phyloP scores from a whole-genome alignment of 176 grass and related monocot genomes.

The Carex myosuroides region DNA sequence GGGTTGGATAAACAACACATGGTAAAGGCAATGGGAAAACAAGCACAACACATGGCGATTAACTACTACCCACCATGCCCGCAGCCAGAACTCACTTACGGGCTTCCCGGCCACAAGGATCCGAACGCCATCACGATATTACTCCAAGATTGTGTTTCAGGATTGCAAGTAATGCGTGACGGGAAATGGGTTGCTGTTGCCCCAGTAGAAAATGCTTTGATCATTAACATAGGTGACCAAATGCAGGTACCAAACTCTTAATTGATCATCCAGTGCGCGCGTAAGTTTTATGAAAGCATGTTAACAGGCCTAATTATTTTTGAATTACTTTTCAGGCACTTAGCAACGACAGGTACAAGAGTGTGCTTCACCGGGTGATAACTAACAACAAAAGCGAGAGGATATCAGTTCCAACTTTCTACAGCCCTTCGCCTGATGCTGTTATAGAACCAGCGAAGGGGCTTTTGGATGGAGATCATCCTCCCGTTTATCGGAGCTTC shows the following conservation, averaged over 20 bases:
- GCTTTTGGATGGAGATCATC: conserved; percentile 40
- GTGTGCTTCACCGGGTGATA: conserved; percentile 73
- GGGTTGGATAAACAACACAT: conserved; percentile 62
- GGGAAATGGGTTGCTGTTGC: conserved; percentile 63
- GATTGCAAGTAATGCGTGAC: conserved; percentile 54
- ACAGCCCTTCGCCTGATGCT: conserved; percentile 50
- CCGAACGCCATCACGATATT: conserved; percentile 83
- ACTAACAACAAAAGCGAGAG: conserved; percentile 72
- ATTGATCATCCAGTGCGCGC: background rate
- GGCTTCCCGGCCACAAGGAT: conserved; percentile 80
- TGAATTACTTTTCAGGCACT: conserved; percentile 36
- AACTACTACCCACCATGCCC: conserved; percentile 93
- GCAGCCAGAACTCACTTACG: conserved; percentile 87
- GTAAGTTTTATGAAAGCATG: background rate
- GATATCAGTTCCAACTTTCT: conserved; percentile 85
- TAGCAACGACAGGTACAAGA: conserved; percentile 70
- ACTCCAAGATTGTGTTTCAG: conserved; percentile 78
- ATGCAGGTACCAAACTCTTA: conserved; percentile 37
- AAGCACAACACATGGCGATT: conserved; percentile 91
- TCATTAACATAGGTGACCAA: conserved; percentile 93
- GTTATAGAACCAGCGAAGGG: conserved; percentile 43
- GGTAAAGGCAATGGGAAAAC: conserved; percentile 66
- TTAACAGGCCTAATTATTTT: background rate
- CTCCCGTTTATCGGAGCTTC: conserved; percentile 50
- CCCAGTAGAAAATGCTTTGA: conserved; percentile 49